Percentiles rank a stretch among this genome's conserved stretches.
phyloP scores from a whole-genome alignment of 495 filamentous ascomycete genomes.

The Aspergillus leporis region DNA sequence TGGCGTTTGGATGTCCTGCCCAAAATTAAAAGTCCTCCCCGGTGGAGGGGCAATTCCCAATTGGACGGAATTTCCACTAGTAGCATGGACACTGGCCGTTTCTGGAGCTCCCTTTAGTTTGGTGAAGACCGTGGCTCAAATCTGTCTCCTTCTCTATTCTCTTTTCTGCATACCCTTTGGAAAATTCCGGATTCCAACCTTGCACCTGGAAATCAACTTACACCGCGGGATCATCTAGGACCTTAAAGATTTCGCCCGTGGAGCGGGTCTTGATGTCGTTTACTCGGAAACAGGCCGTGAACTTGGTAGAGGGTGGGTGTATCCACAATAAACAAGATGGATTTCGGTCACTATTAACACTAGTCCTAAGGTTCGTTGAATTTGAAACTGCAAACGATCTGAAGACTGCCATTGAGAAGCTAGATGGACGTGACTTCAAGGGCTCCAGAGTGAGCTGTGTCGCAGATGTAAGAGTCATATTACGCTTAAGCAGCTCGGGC shows the following conservation, averaged over 20 bases:
- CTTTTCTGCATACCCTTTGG: constrained; percentile 19
- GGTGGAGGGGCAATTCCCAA: background rate
- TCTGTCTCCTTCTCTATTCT: constrained; percentile 6
- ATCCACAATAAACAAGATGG: constrained; percentile 9
- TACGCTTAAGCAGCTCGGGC: constrained; percentile 19
- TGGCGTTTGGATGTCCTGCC: constrained; percentile 1
- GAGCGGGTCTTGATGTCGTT: constrained; percentile 94
- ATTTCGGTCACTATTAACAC: constrained; percentile 29
- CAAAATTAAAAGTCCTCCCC: background rate
- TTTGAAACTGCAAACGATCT: constrained; percentile 92
- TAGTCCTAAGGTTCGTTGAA: constrained; percentile 80
- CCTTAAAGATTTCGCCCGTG: constrained; percentile 98
- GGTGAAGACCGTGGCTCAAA: background rate
- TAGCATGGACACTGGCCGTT: constrained; percentile 12
- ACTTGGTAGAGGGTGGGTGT: constrained; percentile 83
- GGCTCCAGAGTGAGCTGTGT: constrained; percentile 77
- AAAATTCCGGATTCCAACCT: constrained; percentile 29
- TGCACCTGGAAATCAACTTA: constrained; percentile 45
- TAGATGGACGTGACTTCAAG: constrained; percentile 91
- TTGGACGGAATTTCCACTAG: constrained; percentile 12
- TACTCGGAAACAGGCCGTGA: constrained; percentile 96
- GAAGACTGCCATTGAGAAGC: constrained; percentile 86
- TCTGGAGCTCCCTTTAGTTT: constrained; percentile 3
- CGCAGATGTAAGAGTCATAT: constrained; percentile 68
- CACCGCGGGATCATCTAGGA: constrained; percentile 63